These are phyloP conservation scores for Brassica rapa DNA, from an alignment of 345 rosid species.

Conservation along the genomic window DNA sequence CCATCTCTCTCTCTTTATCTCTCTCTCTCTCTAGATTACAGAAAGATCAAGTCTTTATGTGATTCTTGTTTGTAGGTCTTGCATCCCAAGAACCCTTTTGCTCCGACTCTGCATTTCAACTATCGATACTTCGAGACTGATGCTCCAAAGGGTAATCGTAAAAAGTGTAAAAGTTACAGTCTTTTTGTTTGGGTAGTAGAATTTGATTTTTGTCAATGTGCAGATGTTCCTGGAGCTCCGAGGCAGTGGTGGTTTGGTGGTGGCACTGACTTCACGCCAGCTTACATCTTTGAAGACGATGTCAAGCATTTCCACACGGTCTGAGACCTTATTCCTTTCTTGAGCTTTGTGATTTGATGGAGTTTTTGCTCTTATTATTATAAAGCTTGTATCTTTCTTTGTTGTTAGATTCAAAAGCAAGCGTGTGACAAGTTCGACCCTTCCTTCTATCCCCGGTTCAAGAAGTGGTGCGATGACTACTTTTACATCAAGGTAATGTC, in stretches of 20 bases:
- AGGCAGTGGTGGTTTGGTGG: conserved; percentile 99
- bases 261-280: conserved; percentile 98
- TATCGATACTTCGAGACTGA: conserved; percentile 42
- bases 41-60: background rate
- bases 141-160: conserved; percentile 69
- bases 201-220: too few species aligned
- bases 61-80: conserved; percentile 7
- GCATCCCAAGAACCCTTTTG: background rate
- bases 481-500: conserved; percentile 77
- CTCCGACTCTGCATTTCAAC: conserved; percentile 58
- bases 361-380: background rate
- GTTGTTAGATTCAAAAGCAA: conserved; percentile 65
- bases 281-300: conserved; percentile 96
- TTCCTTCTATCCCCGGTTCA: conserved; percentile 82
- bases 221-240: conserved; percentile 79
- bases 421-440: conserved; percentile 93
- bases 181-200: background rate
- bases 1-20: background rate
- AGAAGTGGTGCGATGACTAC: conserved; percentile 98
- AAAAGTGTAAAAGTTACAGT: background rate
- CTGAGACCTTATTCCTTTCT: too few species aligned
- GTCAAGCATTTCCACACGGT: conserved; percentile 95
- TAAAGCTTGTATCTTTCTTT: background rate
- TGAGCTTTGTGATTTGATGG: background rate
- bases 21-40: background rate